Percentiles rank a stretch among this genome's conserved stretches.
These are phyloP conservation scores for Neurospora sp. DNA, from an alignment of 2,329 filamentous ascomycete genomes.

Conservation along the genomic window DNA sequence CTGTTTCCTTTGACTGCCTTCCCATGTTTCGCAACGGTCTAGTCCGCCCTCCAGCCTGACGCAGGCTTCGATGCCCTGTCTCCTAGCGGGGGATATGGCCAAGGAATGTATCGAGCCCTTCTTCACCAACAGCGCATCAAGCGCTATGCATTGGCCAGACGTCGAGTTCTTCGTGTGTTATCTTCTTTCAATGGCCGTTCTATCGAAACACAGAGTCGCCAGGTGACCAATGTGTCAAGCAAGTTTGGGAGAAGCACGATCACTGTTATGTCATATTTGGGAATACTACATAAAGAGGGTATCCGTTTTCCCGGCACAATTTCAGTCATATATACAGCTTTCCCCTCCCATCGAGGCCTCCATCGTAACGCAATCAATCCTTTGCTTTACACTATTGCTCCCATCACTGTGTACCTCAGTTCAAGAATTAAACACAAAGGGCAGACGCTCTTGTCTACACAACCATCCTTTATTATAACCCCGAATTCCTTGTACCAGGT, in stretches of 20 bases:
- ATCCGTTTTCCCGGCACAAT: neutral
- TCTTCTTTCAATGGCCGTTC: neutral
- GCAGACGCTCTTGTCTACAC: neutral
- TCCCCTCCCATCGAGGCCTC: neutral
- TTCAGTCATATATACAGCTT: neutral
- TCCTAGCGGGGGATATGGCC: too few species aligned
- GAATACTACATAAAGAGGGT: neutral
- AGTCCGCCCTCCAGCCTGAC: neutral
- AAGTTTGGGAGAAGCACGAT: neutral
- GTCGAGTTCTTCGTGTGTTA: neutral
- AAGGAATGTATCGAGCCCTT: too few species aligned
- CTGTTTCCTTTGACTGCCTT: neutral
- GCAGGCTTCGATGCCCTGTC: too few species aligned
- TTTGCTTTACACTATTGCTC: neutral
- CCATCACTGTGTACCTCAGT: neutral
- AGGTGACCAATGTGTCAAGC: neutral
- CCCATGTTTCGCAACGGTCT: neutral
- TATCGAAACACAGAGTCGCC: neutral
- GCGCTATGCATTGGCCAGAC: neutral
- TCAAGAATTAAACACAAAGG: neutral
- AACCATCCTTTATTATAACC: neutral
- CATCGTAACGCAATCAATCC: neutral
- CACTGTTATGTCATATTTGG: neutral
- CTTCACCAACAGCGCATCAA: neutral
- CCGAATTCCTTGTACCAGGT: too few species aligned